Evolutionary conservation across 2,329 filamentous ascomycete species (phyloP), one percentile per base, ranked within the genome.

Genomic region (Coniochaeta pulveracea): DNA sequence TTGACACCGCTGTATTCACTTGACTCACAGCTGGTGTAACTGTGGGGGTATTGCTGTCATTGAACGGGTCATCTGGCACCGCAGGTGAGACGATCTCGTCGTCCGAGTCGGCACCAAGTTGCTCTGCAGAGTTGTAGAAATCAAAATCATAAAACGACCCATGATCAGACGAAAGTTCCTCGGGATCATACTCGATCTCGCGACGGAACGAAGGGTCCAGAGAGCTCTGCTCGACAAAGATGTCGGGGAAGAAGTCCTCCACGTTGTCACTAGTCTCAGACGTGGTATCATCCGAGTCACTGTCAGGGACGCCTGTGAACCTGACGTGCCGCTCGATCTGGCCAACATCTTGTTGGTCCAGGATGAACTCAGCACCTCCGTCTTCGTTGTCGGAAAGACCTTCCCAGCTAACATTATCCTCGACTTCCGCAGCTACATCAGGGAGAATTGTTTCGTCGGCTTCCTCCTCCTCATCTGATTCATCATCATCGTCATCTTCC

Each of bases 201-300:
- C 73, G 71, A 41, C 80, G 79, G 47, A 89, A 76, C 33, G 69
- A 67, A 5, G 80, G 78, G 45, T 85, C 81, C 5, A 89, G 64
- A 11, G 72, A 68, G 48, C 75, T 80, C 54, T 86, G 80, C 32
- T 81, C 75, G 36, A 88, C 65, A 52, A 89, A 89, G 38, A 89
- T 76, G 49, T 86, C 76, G 2, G 82, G 80, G 40, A 85, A 85
- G 41, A 85, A 72, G 41, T 75, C 72, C 38, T 72, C 69, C 28
- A 67, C 57, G 41, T 76, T 69, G 37, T 76, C 69, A 24, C 78
- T 72, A 4, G 66, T 72, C 33, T 77, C 76, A 34, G 46, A 49
- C 1, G 47, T 47, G 3, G 74, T 76, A 3, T 70, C 72, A 38
- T 77, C 71, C 34, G 71, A 80, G 44, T 84, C 79, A 36, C 79